A percentile compares a stretch with the other conserved stretches of the same genome.
Conservation (phyloP, 768 basidiomycete species). For the Obba rivulosa region DNA sequence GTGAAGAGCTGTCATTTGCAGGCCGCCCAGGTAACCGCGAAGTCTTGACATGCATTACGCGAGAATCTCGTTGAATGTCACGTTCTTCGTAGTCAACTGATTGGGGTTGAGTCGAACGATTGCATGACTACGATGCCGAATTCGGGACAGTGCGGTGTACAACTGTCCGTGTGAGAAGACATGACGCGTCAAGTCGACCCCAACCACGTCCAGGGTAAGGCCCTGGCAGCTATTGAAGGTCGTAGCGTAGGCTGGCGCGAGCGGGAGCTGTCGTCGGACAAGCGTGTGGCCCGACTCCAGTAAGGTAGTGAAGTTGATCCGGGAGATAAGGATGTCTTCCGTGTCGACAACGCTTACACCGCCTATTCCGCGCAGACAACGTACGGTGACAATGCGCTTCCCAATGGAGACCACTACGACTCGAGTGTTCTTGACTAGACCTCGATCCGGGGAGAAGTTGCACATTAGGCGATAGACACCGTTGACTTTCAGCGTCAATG, state of each 20-base stretch:
- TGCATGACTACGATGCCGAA: conserved; percentile 22
- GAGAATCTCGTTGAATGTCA: conserved; percentile 23
- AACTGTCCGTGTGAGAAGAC: conserved; percentile 36
- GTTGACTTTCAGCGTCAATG: conserved; percentile 26
- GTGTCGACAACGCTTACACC: conserved; percentile 10
- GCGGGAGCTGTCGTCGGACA: conserved; percentile 29
- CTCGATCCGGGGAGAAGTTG: conserved; percentile 32
- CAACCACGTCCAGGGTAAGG: conserved; percentile 32
- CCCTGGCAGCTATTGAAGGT: conserved; percentile 41
- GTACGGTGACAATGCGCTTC: conserved; percentile 16
- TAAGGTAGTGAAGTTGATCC: conserved; percentile 19
- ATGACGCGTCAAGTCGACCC: conserved; percentile 29
- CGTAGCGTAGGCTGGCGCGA: conserved; percentile 34
- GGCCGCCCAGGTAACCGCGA: no score
- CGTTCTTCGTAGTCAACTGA: conserved; percentile 20
- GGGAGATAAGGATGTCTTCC: conserved; percentile 23
- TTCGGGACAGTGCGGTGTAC: conserved; percentile 26
- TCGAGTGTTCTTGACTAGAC: conserved; percentile 36
- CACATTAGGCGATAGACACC: conserved; percentile 30
- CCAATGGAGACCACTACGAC: conserved; percentile 29
- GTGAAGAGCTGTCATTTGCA: no score
- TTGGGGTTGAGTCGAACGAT: conserved; percentile 14
- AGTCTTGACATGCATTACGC: no score
- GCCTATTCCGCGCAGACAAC: conserved; percentile 17
- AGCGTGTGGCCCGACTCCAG: conserved; percentile 28